Evolutionary conservation across 2,329 filamentous ascomycete species (phyloP), one percentile per base, ranked within the genome.

Genomic region (Trichoderma aggressivum): DNA sequence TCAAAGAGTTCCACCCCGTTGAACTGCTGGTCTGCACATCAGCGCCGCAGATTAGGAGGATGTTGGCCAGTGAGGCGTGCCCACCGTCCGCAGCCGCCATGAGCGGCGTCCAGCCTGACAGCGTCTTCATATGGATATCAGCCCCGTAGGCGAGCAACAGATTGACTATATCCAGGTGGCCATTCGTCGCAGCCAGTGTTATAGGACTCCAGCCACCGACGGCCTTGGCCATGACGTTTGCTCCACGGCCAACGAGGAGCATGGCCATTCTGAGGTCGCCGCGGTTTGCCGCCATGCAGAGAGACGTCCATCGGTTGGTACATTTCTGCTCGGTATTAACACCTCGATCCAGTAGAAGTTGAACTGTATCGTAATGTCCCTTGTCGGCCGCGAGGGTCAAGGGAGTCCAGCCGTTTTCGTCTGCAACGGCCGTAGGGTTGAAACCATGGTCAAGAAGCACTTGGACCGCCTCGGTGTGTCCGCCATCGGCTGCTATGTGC

Each of bases 221-320:
- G 3, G 62, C 53, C 8, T n/a, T 30, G 14, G 21, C 32, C 36
- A 28, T 24, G 30, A 66, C 60, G 18, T 50, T 60, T 16, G 71
- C 71, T 14, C 71, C 71, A 7, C 63, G 50, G 18, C 60, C 26
- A 12, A 72, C 58, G 1, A 72, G 32, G 11, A 63, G 50, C 36
- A 53, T 55, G 47, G 63, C 53, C 14, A 60, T 58, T 36, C 26
- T 21, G 0, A 60, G 16, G n/a, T 71, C 47, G 14, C 70, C 70
- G 6, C 53, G 69, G 10, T 69, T 59, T 32, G 71, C 71, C 6
- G 71, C 71, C 58, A 72, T 28, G 18, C 68, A 64, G 8, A 72
- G 58, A n/a, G 69, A 30, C 5, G 71, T 72, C 71, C 70, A 71
- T 18, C 43, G 62, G n/a, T 58, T 61, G 3, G n/a, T 60, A 12